Percentiles rank a stretch among this genome's conserved stretches.
phyloP scores from a whole-genome alignment of 495 filamentous ascomycete genomes.

The Clohesyomyces aquaticus region DNA sequence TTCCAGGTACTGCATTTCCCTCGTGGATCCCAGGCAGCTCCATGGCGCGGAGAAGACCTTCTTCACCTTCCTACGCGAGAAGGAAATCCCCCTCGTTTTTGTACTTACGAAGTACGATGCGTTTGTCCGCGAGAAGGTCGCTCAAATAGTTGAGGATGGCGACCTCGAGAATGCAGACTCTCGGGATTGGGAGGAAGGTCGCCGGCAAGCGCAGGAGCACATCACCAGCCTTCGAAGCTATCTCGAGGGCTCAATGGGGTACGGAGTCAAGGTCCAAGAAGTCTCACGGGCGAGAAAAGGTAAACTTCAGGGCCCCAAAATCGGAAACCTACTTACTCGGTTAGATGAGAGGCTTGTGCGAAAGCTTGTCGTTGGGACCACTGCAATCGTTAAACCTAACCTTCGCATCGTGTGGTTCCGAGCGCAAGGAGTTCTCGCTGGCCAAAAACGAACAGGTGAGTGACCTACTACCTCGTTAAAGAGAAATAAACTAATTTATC shows the following conservation, averaged over 20 bases:
- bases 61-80: constrained; percentile 10
- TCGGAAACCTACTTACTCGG: background rate
- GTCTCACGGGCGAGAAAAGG: constrained; percentile 6
- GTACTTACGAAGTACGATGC: constrained; percentile 16
- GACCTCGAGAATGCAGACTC: background rate
- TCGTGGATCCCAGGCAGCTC: constrained; percentile 5
- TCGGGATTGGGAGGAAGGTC: background rate
- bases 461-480: background rate
- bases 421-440: constrained; percentile 11
- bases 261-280: constrained; percentile 16
- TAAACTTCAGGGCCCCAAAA: background rate
- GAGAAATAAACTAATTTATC: background rate
- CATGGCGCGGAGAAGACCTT: constrained; percentile 6
- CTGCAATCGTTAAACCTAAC: constrained; percentile 11
- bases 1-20: constrained; percentile 17
- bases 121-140: constrained; percentile 7
- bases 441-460: constrained; percentile 8
- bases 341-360: constrained; percentile 6
- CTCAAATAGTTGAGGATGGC: constrained; percentile 5
- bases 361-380: constrained; percentile 13
- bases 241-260: constrained; percentile 8
- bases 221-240: background rate
- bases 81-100: constrained; percentile 11
- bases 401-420: constrained; percentile 10
- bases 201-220: background rate